Conservation (phyloP, 2,329 filamentous ascomycete genomes). For the Penicillium sp. region DNA sequence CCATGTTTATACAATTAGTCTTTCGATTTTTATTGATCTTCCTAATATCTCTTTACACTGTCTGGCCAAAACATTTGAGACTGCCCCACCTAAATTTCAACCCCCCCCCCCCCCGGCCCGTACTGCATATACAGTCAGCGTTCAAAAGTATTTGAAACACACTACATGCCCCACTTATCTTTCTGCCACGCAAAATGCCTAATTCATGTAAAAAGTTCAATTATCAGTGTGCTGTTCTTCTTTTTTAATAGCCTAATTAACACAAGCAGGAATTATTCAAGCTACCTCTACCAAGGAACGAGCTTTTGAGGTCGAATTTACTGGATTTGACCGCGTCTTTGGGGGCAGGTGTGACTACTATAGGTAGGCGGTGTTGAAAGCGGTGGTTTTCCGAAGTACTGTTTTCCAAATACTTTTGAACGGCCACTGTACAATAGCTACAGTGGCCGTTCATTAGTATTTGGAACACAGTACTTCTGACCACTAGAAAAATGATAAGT, state of each 20-base stretch:
- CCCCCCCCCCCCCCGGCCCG: too few species aligned
- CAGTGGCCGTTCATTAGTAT: too few species aligned
- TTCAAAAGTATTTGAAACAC: background rate
- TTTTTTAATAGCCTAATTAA: background rate
- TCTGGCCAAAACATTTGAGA: too few species aligned
- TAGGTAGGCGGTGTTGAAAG: background rate
- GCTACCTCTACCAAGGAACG: too few species aligned
- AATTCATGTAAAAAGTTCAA: background rate
- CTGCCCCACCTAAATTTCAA: too few species aligned
- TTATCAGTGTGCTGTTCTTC: background rate
- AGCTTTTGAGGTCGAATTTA: too few species aligned
- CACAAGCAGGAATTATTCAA: background rate
- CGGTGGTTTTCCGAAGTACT: background rate
- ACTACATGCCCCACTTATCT: background rate
- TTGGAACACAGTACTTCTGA: too few species aligned
- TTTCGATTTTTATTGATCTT: too few species aligned
- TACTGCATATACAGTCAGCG: too few species aligned
- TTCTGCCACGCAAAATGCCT: background rate
- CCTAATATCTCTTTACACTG: too few species aligned
- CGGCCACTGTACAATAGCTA: background rate
- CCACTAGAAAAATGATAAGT: too few species aligned
- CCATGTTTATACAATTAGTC: too few species aligned
- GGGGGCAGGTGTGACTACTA: background rate
- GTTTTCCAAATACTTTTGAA: background rate
- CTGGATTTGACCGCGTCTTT: background rate